Conservation (phyloP, 2,329 filamentous ascomycete genomes). For the Cercospora berteroae region DNA sequence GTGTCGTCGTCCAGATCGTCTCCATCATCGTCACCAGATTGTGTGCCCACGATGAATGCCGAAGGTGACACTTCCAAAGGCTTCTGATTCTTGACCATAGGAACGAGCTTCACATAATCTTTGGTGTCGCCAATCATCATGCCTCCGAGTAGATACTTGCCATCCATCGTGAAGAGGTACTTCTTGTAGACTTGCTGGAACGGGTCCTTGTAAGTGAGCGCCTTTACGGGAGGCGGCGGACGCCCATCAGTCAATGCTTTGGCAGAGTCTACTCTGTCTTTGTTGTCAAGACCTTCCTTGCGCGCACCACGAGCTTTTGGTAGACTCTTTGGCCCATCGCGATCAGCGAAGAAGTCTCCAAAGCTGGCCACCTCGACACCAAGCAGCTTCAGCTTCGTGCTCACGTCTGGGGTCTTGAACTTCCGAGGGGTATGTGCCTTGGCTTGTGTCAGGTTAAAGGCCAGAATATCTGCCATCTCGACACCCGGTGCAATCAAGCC, state of each 20-base stretch:
- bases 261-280: constrained; percentile 42
- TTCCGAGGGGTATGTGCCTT: constrained; percentile 65
- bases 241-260: constrained; percentile 56
- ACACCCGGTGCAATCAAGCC: constrained; percentile 86
- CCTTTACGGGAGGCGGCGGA: constrained; percentile 66
- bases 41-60: constrained; percentile 78
- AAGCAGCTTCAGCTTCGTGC: constrained; percentile 85
- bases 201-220: constrained; percentile 83
- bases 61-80: constrained; percentile 72
- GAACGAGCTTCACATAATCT: constrained; percentile 85
- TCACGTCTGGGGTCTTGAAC: constrained; percentile 82
- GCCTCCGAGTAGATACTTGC: constrained; percentile 85
- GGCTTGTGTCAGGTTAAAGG: constrained; percentile 86
- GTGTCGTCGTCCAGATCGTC: constrained; percentile 81
- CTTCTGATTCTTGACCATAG: constrained; percentile 82
- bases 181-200: constrained; percentile 91
- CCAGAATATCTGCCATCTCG: constrained; percentile 88
- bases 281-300: constrained; percentile 43
- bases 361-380: constrained; percentile 92
- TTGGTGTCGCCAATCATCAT: constrained; percentile 96
- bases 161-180: constrained; percentile 84
- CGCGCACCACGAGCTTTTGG: constrained; percentile 56
- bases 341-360: constrained; percentile 88
- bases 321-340: constrained; percentile 75
- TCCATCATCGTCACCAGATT: constrained; percentile 70